Base-by-base conservation (phyloP, 2,329 filamentous ascomycete genomes). In the Fusarium robinianum region DNA sequence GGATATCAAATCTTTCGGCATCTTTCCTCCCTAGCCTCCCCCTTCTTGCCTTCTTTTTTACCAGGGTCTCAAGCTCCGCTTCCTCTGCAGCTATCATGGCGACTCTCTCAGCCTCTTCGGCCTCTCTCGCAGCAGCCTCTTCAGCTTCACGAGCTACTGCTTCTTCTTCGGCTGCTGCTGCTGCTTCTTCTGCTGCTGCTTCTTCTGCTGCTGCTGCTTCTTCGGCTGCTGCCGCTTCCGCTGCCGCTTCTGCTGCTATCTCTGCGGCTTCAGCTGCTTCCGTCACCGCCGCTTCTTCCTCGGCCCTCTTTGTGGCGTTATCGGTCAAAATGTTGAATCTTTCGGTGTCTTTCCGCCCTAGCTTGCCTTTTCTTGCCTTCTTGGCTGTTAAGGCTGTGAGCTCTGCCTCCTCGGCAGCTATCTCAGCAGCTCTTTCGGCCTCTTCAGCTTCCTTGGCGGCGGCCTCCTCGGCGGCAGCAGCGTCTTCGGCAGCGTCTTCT, bases 301-400 rank as follows among this genome's bases (percentile, higher is more conserved):
- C 70, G 6, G 67, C 66, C 22, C 71, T 64, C 46, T 59, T 61
- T 18, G 58, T 60, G 17, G 65, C 61, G 21, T 63, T 69, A 24
- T 64, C 64, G 8, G 62, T 67, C 6, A 76, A 57, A 6, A 57
- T 53, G 22, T 69, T 64, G 17, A 71, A 64, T 46, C 72, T 75
- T 46, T 77, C 72, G 35, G 75, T 64, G 21, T 75, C 74, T 43
- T 68, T 75, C 50, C 71, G 77, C 2, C 57, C 61, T 9, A 75
- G 55, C 46, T 67, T 77, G 41, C 66, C 64, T 59, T 75, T 80
- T 53, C 73, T 76, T 2, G 68, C 67, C 54, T 76, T 79, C 58
- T 78, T 80, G 16, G 68, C 66, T 29, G 72, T 73, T 5, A 76
- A 63, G 4, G 62, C 58, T 10, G 63, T 68, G 9, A 75, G 61